These are phyloP conservation scores for Trametes hirsuta DNA, from an alignment of 1,284 basidiomycete species.

Conservation along the genomic window DNA sequence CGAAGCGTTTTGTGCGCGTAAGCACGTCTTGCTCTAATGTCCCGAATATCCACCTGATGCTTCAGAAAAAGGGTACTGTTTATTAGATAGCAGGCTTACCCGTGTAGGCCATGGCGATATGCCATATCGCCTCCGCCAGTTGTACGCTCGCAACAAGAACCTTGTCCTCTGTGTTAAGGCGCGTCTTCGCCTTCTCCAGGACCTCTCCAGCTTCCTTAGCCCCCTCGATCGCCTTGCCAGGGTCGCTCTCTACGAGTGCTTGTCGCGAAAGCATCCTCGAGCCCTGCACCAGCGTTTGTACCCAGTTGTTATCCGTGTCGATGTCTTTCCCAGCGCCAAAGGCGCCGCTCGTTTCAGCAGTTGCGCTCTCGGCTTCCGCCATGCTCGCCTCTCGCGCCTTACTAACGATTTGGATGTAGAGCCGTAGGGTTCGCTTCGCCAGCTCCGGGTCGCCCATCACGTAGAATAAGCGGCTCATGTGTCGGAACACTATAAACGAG, in stretches of 20 bases:
- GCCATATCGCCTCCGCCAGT: constrained; percentile 71
- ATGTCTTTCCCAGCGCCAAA: constrained; percentile 43
- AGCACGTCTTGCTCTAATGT: constrained; percentile 66
- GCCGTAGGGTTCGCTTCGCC: constrained; percentile 74
- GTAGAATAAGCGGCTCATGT: constrained; percentile 76
- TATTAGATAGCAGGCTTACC: constrained; percentile 42
- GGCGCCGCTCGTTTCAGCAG: constrained; percentile 21
- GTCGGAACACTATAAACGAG: constrained; percentile 80
- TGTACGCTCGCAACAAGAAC: constrained; percentile 57
- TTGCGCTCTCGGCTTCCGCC: constrained; percentile 29
- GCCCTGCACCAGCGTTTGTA: constrained; percentile 74
- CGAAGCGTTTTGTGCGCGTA: constrained; percentile 62
- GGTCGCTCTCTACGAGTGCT: constrained; percentile 41
- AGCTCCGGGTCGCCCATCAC: constrained; percentile 66
- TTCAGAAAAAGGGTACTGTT: too few relatives aligned
- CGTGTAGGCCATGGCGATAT: constrained; percentile 59
- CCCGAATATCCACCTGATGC: constrained; percentile 1
- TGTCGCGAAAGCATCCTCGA: constrained; percentile 71
- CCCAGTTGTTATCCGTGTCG: constrained; percentile 70
- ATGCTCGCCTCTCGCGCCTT: constrained; percentile 70
- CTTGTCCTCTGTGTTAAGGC: constrained; percentile 50
- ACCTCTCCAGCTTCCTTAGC: constrained; percentile 62
- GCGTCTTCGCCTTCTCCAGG: constrained; percentile 57
- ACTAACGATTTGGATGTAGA: constrained; percentile 85
- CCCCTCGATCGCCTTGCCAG: constrained; percentile 46